Evolutionary conservation across 495 filamentous ascomycete species (phyloP).

Genomic region (Oleoguttula mirabilis): DNA sequence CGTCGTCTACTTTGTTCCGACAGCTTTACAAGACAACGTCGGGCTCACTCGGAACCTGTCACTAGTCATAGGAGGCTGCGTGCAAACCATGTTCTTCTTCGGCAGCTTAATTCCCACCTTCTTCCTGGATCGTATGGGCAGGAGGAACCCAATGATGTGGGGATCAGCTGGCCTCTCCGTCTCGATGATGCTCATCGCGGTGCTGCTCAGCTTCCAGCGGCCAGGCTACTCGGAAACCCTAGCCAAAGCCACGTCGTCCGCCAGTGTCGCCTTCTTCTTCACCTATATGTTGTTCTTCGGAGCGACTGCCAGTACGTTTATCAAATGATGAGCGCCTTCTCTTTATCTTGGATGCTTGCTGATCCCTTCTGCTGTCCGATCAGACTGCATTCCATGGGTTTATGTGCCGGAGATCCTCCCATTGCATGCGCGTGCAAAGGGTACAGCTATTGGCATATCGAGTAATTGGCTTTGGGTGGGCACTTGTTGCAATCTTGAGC

Average conservation of each 20-base stretch:
- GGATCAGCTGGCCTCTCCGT: slow-evolving; percentile 39
- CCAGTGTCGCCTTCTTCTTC: slow-evolving; percentile 39
- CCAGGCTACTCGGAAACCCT: slow-evolving; percentile 17
- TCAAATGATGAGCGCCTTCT: too few species aligned
- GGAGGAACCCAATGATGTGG: slow-evolving; percentile 47
- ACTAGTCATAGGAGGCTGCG: slow-evolving; percentile 26
- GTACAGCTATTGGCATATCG: slow-evolving; percentile 39
- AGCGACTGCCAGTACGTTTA: slow-evolving; percentile 34
- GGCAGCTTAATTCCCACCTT: slow-evolving; percentile 37
- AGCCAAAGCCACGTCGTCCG: slow-evolving; percentile 28
- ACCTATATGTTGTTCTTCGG: slow-evolving; percentile 41
- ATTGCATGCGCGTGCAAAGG: slow-evolving; percentile 59
- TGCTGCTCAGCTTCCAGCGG: slow-evolving; percentile 35
- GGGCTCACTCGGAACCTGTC: slow-evolving; percentile 23
- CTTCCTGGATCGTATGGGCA: slow-evolving; percentile 33
- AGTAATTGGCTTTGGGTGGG: slow-evolving; percentile 17
- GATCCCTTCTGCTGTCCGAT: too few species aligned
- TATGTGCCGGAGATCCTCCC: slow-evolving; percentile 46
- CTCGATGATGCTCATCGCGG: slow-evolving; percentile 41
- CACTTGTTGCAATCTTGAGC: too few species aligned
- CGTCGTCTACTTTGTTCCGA: slow-evolving; percentile 26
- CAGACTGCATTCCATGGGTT: slow-evolving; percentile 39
- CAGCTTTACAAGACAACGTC: slow-evolving; percentile 26
- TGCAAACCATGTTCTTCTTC: slow-evolving; percentile 28
- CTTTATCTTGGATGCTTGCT: too few species aligned